Base-by-base conservation (phyloP, 495 filamentous ascomycete genomes). In the Daldinia grandis region DNA sequence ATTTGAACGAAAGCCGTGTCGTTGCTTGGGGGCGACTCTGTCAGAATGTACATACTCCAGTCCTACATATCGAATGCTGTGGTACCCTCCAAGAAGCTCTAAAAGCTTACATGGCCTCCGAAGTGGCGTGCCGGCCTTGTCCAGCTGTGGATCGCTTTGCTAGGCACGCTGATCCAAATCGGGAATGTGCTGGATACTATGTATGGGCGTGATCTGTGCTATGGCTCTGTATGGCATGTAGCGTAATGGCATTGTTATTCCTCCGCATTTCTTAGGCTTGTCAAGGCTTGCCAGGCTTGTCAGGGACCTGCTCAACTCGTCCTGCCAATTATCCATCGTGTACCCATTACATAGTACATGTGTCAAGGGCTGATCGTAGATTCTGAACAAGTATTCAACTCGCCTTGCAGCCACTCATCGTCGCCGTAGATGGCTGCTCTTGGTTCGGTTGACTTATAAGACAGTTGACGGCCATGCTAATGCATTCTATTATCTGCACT, bases 111-210 rank as follows among this genome's bases (percentile, higher is more conserved):
- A 74, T 75, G 75, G 51, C 58, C 75, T 76, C 72, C 73, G 68
- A 76, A 71, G 74, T 77, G 75, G 73, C 64, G 65, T 68, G 75
- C 73, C 68, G 68, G 71, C 73, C 65, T 73, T 65, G 68, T 76
- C 65, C 62, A 77, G 66, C 58, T 53, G 75, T 77, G 75, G 75
- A 77, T 76, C 73, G 72, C 69, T 58, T 59, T 72, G 64, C 71
- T 66, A 69, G 71, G 68, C 62, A 68, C 64, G 71, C 73, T 76
- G 75, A 64, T 69, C 75, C 75, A 70, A 77, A 77, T 77, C 75
- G 75, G 75, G 75, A 76, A 77, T 77, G 75, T 77, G 71, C 68
- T 77, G 68, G 66, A 71, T 76, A 57, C 73, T 17, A 42, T 24
- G 31, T 58, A 53, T 7, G 19, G 71, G 70, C 65, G 68, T 72